Percentiles rank a stretch among this genome's conserved stretches.
Conservation (phyloP, 306 rosid species). For the Acmispon strigosus region DNA sequence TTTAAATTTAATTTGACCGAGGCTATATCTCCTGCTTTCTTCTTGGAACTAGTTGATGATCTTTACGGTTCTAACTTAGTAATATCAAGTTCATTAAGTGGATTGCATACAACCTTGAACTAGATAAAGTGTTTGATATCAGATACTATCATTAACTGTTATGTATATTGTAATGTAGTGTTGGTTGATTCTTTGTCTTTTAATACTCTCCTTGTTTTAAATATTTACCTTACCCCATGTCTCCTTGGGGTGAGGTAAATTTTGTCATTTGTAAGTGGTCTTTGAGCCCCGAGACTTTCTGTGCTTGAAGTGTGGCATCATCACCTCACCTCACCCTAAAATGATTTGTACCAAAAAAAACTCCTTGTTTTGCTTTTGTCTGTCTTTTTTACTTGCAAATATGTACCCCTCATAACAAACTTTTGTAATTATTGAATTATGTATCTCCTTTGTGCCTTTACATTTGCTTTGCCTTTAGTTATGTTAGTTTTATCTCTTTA, state of each 20-base stretch:
- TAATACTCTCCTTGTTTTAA: no score
- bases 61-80: neutral
- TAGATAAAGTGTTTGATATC: conserved; percentile 6
- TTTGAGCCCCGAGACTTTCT: no score
- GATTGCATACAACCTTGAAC: neutral
- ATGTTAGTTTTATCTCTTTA: neutral
- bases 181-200: no score
- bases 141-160: no score
- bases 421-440: neutral
- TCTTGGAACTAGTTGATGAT: neutral
- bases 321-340: no score
- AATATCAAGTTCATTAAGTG: neutral
- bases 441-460: neutral
- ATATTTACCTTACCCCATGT: no score
- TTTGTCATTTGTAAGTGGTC: no score
- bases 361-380: neutral
- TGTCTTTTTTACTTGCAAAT: neutral
- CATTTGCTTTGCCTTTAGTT: neutral
- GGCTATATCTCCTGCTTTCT: neutral
- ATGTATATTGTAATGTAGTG: no score
- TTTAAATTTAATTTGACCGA: neutral
- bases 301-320: no score
- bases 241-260: no score
- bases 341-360: no score
- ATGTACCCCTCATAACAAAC: no score